Base-by-base conservation (phyloP, 2,329 filamentous ascomycete species). In the Thielaviopsis ethacetica region DNA sequence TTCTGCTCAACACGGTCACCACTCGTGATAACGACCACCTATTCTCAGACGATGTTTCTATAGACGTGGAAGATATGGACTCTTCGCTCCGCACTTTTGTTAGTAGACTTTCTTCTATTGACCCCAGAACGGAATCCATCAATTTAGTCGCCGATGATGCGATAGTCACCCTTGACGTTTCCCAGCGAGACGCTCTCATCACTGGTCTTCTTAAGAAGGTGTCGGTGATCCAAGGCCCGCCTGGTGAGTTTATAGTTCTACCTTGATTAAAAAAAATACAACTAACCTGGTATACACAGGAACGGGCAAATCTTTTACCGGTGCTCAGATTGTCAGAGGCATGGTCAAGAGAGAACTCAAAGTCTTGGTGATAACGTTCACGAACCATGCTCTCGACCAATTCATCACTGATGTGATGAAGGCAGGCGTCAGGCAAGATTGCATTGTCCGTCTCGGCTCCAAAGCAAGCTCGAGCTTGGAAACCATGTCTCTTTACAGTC, bases 241-340 rank as follows among this genome's bases (percentile, higher is more conserved):
- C 86, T 63, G 85, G 81, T 81, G 72, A 61, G 69, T 44, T 24
- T 54, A 44, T 61, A 56, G 58, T 53, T 44, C 7, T 44, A 26
- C 38, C 7, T n/a, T 44, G 38, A 1, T 15, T 34, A 34, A 9
- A 2, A 34, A 34, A n/a, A 2, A 15, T 44, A 15, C 38, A 44
- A 41, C 38, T 44, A n/a, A 17, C 15, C 7, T 17, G 4, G 7
- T 44, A 44, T 34, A 61, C 52, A 21, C 53, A 83, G 82, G 84
- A 0, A 90, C 85, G 0, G 86, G 86, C 1, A 91, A 91, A 63
- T 88, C 84, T 0, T 87, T 87, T 62, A 77, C 88, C 2, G 86
- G 86, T 0, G 81, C 84, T 0, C 69, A 85, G 1, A 71, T 84
- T 1, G 77, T 80, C 0, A 82, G 82, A 57, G 67, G 73, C 0